phyloP scores from a whole-genome alignment of 2,329 filamentous ascomycete genomes.

The Paraphaeosphaeria minitans region DNA sequence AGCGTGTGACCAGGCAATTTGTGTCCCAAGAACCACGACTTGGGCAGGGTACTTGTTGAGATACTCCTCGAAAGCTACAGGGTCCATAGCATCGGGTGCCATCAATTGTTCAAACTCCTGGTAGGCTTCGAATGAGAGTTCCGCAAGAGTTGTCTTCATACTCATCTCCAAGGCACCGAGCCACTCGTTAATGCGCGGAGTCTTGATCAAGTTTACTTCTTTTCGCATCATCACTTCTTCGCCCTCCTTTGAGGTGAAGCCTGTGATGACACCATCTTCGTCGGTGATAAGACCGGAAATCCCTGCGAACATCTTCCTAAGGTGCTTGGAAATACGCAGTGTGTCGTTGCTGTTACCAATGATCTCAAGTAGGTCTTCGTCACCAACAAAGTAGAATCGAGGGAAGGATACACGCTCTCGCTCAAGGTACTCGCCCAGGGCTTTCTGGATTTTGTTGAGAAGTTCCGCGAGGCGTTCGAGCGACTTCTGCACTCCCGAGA shows the following conservation, averaged over 20 bases:
- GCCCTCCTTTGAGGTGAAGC: constrained; percentile 93
- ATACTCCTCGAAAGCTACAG: constrained; percentile 74
- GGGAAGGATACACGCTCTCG: constrained; percentile 97
- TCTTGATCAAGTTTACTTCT: constrained; percentile 89
- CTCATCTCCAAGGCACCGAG: constrained; percentile 87
- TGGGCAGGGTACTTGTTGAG: constrained; percentile 87
- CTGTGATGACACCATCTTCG: constrained; percentile 85
- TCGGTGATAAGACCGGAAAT: constrained; percentile 89
- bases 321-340: constrained; percentile 93
- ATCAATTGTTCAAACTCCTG: constrained; percentile 82
- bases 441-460: constrained; percentile 98
- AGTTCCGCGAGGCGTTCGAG: constrained; percentile 94
- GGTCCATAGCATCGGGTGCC: constrained; percentile 71
- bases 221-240: constrained; percentile 87
- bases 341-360: constrained; percentile 99
- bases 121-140: constrained; percentile 85
- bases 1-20: constrained; percentile 89
- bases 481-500: constrained; percentile 93
- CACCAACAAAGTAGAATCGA: constrained; percentile 98
- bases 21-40: constrained; percentile 91
- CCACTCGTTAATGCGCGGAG: constrained; percentile 98
- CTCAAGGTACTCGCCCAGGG: constrained; percentile 96
- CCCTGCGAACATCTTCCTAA: constrained; percentile 99
- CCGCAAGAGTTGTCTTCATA: constrained; percentile 93
- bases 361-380: constrained; percentile 97